Conservation (phyloP, 768 basidiomycete species). For the Xerocomellus dryophilus region DNA sequence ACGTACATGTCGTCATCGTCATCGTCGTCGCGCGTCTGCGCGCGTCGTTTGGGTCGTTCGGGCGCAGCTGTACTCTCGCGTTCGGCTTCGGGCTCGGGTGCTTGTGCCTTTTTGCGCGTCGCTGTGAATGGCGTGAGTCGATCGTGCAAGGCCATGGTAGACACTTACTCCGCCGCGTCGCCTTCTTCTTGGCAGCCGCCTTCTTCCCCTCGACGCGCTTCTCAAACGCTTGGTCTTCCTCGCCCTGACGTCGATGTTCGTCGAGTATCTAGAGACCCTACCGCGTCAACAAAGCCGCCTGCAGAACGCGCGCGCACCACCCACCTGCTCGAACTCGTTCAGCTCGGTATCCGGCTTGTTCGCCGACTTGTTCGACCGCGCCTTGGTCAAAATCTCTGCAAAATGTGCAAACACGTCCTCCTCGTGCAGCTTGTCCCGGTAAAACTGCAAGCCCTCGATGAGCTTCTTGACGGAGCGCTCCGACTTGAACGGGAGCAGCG, state of each 20-base stretch:
- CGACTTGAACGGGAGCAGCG: conserved; percentile 93
- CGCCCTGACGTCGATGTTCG: conserved; percentile 78
- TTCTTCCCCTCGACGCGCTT: conserved; percentile 82
- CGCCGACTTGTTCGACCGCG: conserved; percentile 83
- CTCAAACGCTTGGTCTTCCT: conserved; percentile 89
- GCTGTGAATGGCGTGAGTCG: conserved; percentile 15
- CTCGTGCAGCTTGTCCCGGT: conserved; percentile 96
- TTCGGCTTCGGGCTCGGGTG: conserved; percentile 19
- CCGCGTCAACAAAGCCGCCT: background rate
- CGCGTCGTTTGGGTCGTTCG: conserved; percentile 12
- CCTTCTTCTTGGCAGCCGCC: conserved; percentile 73
- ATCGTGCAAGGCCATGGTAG: too few species aligned
- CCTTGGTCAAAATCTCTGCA: conserved; percentile 89
- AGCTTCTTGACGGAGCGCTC: conserved; percentile 96
- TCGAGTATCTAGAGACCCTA: conserved; percentile 64
- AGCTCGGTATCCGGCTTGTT: conserved; percentile 92
- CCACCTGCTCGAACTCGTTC: conserved; percentile 88
- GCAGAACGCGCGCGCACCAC: conserved; percentile 4
- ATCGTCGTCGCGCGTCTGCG: conserved; percentile 10
- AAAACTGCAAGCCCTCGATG: conserved; percentile 87
- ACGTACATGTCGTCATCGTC: conserved; percentile 28
- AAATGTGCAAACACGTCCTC: conserved; percentile 76
- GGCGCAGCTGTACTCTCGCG: background rate
- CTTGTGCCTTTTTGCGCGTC: conserved; percentile 29
- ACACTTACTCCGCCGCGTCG: conserved; percentile 45